phyloP scores from a whole-genome alignment of 345 rosid genomes.

The Salix caprea region DNA sequence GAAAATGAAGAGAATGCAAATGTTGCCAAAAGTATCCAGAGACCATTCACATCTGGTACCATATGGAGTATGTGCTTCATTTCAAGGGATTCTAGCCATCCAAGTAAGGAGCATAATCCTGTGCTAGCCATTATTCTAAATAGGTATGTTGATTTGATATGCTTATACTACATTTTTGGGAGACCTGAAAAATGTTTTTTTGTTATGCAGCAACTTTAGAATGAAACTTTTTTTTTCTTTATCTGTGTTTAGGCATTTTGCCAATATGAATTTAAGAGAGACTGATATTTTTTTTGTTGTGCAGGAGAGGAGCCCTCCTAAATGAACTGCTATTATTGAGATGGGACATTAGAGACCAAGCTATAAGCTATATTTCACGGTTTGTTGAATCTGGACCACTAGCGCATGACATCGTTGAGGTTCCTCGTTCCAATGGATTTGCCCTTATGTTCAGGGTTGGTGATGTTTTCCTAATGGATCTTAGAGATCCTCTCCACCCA shows the following conservation, averaged over 20 bases:
- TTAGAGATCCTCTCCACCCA: conserved; percentile 73
- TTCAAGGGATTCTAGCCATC: conserved; percentile 44
- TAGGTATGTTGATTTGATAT: conserved; percentile 56
- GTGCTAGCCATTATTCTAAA: conserved; percentile 78
- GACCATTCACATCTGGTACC: conserved; percentile 55
- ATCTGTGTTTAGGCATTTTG: conserved; percentile 13
- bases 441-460: conserved; percentile 88
- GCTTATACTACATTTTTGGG: conserved; percentile 20
- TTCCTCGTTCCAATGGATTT: conserved; percentile 78
- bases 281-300: conserved; percentile 24
- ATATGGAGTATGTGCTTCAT: conserved; percentile 99
- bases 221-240: conserved; percentile 3
- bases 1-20: conserved; percentile 48
- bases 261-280: conserved; percentile 20
- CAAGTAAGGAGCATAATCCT: conserved; percentile 65
- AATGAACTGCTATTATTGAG: conserved; percentile 66
- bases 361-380: conserved; percentile 49
- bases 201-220: conserved; percentile 11
- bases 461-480: conserved; percentile 95
- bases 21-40: conserved; percentile 36
- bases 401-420: conserved; percentile 76
- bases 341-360: conserved; percentile 62
- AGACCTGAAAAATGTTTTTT: conserved; percentile 6
- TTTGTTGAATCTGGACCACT: conserved; percentile 72
- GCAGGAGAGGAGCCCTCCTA: conserved; percentile 61